Evolutionary conservation across 1,139 yeast species (phyloP).

Genomic region (Scheffersomyces lignicola): DNA sequence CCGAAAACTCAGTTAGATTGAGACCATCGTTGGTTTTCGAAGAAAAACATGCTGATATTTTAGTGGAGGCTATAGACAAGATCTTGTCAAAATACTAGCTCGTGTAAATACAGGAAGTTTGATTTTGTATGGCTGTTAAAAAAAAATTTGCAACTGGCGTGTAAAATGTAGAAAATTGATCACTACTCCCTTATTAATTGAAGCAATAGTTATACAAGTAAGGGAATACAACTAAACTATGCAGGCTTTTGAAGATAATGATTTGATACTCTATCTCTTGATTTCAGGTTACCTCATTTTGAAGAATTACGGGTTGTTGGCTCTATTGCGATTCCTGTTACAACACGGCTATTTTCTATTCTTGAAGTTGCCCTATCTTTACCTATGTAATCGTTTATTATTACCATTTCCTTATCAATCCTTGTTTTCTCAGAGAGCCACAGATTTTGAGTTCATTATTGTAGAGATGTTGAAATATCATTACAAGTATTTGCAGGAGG

Average conservation of each 20-base stretch:
- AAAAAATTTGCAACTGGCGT: conserved; percentile 2
- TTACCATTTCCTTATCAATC: conserved; percentile 15
- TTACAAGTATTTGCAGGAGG: conserved; percentile 5
- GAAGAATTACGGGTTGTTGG: conserved; percentile 9
- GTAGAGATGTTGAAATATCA: conserved; percentile 12
- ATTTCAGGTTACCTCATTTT: conserved; percentile 8
- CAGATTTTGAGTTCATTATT: conserved; percentile 12
- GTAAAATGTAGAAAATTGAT: too few species aligned
- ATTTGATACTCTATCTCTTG: conserved; percentile 10
- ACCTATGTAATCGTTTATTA: conserved; percentile 9
- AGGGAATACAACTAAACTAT: conserved; percentile 6
- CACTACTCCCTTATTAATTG: too few species aligned
- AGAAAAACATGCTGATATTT: conserved; percentile 71
- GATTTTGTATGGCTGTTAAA: not conserved
- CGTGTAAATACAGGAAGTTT: not conserved
- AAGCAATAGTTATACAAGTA: too few species aligned
- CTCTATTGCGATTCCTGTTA: conserved; percentile 7
- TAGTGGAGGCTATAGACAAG: conserved; percentile 51
- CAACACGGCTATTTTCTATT: conserved; percentile 7
- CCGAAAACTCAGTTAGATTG: conserved; percentile 68
- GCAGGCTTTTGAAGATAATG: conserved; percentile 13
- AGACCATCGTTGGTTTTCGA: conserved; percentile 77
- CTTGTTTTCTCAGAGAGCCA: conserved; percentile 13
- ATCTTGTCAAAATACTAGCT: conserved; percentile 39
- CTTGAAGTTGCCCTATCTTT: conserved; percentile 9